Conservation (phyloP, 2,329 filamentous ascomycete species). For the Periconia sp. region DNA sequence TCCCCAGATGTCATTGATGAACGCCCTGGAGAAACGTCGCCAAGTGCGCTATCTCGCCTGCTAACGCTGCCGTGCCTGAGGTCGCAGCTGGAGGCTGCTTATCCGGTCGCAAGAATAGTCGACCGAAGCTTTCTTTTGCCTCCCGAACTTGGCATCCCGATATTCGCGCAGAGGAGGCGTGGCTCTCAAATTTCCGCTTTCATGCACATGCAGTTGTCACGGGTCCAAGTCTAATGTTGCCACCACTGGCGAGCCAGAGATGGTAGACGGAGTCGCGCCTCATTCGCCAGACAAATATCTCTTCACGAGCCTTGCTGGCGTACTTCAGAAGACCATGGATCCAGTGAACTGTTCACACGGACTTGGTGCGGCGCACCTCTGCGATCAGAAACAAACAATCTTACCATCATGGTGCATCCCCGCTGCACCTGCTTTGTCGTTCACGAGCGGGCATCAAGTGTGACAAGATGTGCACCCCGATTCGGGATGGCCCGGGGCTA, state of each 20-base stretch:
- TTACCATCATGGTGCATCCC: slow-evolving; percentile 5
- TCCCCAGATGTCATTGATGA: slow-evolving; percentile 20
- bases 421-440: slow-evolving; percentile 1
- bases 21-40: slow-evolving; percentile 31
- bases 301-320: no score
- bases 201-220: slow-evolving; percentile 13
- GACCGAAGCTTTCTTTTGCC: slow-evolving; percentile 7
- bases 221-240: no score
- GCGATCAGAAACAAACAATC: slow-evolving; percentile 19
- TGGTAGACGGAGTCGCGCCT: background rate
- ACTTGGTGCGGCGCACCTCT: no score
- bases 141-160: slow-evolving; percentile 16
- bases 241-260: no score
- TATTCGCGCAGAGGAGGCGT: background rate
- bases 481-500: slow-evolving; percentile 7
- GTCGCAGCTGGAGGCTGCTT: slow-evolving; percentile 16
- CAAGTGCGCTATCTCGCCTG: slow-evolving; percentile 19
- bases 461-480: slow-evolving; percentile 15
- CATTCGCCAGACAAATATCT: background rate
- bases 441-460: slow-evolving; percentile 5
- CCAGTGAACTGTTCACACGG: no score
- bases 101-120: slow-evolving; percentile 16
- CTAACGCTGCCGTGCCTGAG: slow-evolving; percentile 21
- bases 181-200: slow-evolving; percentile 11
- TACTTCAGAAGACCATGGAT: no score